Evolutionary conservation across 257 asterid species (phyloP).

Genomic region (Przewalskia tangutica): DNA sequence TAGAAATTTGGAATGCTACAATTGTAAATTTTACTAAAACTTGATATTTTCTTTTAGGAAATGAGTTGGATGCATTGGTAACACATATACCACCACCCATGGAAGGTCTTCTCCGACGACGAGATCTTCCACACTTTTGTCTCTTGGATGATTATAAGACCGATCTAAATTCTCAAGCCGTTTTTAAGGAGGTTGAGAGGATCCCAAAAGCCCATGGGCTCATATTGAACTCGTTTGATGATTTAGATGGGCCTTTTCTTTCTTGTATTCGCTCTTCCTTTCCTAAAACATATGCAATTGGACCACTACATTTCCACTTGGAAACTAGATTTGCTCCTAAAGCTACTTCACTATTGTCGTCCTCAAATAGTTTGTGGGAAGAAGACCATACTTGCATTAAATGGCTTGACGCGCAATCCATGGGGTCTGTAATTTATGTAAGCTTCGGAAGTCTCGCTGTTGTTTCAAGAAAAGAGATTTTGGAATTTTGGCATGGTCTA

Average conservation of each 20-base stretch:
- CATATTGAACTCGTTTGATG: conserved; percentile 24
- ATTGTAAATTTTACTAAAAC: too few relatives aligned
- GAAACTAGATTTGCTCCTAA: not conserved
- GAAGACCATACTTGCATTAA: conserved; percentile 15
- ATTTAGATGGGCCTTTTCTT: conserved; percentile 15
- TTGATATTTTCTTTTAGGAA: not conserved
- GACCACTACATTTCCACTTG: conserved; percentile 19
- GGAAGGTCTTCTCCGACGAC: conserved; percentile 17
- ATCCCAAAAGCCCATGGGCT: conserved; percentile 11
- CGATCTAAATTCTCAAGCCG: not conserved
- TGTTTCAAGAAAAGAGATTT: conserved; percentile 1
- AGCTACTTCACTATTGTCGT: not conserved
- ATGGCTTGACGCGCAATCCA: conserved; percentile 21
- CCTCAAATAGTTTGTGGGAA: conserved; percentile 21
- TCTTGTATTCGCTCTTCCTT: conserved; percentile 9
- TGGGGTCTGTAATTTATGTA: conserved; percentile 19
- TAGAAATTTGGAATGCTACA: not conserved
- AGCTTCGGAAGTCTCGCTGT: conserved; percentile 23
- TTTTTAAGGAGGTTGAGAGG: not conserved
- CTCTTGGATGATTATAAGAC: conserved; percentile 3
- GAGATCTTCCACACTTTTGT: conserved; percentile 21
- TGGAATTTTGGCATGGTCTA: conserved; percentile 19
- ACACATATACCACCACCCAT: conserved; percentile 19
- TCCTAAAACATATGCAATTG: conserved; percentile 18
- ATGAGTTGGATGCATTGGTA: not conserved